Percentiles rank a stretch among this genome's conserved stretches.
Evolutionary conservation across 2,329 filamentous ascomycete genomes (phyloP).

Genomic region (Epichloe gansuensis): DNA sequence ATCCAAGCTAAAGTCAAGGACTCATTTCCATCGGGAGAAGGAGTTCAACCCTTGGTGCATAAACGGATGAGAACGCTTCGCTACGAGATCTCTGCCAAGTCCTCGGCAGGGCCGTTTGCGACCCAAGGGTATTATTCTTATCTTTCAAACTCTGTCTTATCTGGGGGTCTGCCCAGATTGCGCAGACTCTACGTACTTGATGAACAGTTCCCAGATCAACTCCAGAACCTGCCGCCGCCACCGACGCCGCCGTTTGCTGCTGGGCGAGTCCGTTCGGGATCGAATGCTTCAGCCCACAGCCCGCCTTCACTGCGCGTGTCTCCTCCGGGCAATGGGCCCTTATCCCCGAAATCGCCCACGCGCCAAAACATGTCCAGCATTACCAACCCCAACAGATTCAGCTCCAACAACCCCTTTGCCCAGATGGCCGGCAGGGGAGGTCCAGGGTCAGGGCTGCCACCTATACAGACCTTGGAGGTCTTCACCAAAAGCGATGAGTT

Average conservation of each 20-base stretch:
- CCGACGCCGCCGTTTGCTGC: conserved; percentile 31
- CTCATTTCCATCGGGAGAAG: conserved; percentile 34
- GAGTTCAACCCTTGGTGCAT: conserved; percentile 51
- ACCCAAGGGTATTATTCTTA: conserved; percentile 67
- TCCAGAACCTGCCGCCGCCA: conserved; percentile 60
- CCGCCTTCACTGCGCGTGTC: conserved; percentile 8
- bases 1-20: conserved; percentile 38
- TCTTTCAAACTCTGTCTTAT: conserved; percentile 68
- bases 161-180: conserved; percentile 60
- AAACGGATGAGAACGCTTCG: conserved; percentile 58
- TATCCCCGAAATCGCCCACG: conserved; percentile 13
- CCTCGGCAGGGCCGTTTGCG: conserved; percentile 43
- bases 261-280: conserved; percentile 20
- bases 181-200: conserved; percentile 76
- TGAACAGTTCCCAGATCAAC: conserved; percentile 64
- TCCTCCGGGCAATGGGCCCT: conserved; percentile 13
- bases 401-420: conserved; percentile 48
- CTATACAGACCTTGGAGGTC: conserved; percentile 44
- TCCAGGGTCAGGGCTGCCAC: conserved; percentile 16
- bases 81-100: conserved; percentile 63
- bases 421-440: conserved; percentile 12
- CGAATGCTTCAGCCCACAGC: conserved; percentile 15
- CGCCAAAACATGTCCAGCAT: conserved; percentile 16
- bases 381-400: conserved; percentile 31
- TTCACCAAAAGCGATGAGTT: conserved; percentile 48